Conservation (phyloP, 495 filamentous ascomycete species). For the Sabuloglossum arenarium region DNA sequence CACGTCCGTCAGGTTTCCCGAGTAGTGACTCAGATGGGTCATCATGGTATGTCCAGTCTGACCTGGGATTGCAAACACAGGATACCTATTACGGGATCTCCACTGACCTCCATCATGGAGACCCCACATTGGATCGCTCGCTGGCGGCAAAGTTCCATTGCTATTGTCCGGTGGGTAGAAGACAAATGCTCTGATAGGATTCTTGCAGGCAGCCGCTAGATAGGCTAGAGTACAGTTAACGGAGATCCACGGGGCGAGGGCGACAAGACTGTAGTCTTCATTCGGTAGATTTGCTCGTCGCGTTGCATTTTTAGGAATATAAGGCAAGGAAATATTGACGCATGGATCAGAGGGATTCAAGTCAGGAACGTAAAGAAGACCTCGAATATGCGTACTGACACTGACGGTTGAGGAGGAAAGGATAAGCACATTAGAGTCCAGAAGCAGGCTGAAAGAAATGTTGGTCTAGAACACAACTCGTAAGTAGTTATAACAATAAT, state of each 20-base stretch:
- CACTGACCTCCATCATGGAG: conserved; percentile 41
- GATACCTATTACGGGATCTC: conserved; percentile 42
- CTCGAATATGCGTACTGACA: conserved; percentile 34
- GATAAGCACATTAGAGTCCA: conserved; percentile 42
- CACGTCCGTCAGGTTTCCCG: conserved; percentile 41
- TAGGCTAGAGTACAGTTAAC: conserved; percentile 46
- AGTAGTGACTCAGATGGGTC: conserved; percentile 50
- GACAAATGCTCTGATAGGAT: conserved; percentile 42
- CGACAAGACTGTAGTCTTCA: conserved; percentile 37
- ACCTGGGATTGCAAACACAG: conserved; percentile 69
- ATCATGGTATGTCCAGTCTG: conserved; percentile 42
- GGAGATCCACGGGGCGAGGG: conserved; percentile 75
- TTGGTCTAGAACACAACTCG: conserved; percentile 29
- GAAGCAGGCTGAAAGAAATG: conserved; percentile 39
- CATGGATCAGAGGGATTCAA: conserved; percentile 36
- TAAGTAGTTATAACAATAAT: no score
- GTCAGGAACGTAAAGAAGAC: conserved; percentile 66
- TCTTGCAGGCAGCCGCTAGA: conserved; percentile 35
- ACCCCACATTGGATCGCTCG: conserved; percentile 38
- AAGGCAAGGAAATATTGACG: conserved; percentile 28
- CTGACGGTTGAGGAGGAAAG: conserved; percentile 40
- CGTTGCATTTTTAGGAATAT: conserved; percentile 56
- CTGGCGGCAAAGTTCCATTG: conserved; percentile 35
- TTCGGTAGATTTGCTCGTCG: conserved; percentile 42
- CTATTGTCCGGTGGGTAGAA: conserved; percentile 48